Evolutionary conservation across 306 rosid species (phyloP).

Genomic region (Argentina anserina): DNA sequence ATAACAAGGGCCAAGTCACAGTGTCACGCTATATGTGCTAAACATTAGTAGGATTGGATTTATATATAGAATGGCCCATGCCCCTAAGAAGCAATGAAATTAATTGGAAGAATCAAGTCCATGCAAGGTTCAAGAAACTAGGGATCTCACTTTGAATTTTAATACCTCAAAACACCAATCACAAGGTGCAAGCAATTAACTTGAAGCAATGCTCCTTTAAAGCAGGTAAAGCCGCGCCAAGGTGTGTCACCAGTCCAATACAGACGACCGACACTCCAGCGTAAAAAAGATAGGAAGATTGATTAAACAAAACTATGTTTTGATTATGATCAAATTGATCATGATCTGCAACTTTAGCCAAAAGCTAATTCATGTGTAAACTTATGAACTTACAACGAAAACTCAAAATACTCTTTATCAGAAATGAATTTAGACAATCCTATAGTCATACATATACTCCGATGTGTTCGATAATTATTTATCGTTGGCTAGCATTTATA

Average conservation of each 20-base stretch:
- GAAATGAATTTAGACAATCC: too few relatives aligned
- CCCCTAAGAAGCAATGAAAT: background rate
- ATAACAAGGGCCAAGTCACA: background rate
- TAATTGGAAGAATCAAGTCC: background rate
- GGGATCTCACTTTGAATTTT: constrained; percentile 6
- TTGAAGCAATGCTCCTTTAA: background rate
- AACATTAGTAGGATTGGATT: background rate
- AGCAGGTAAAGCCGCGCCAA: background rate
- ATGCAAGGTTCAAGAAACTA: background rate
- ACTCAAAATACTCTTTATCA: too few relatives aligned
- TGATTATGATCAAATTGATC: background rate
- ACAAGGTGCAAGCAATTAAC: background rate
- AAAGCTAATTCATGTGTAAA: background rate
- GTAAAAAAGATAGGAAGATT: constrained; percentile 3
- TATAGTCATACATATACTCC: too few relatives aligned
- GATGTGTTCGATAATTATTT: too few relatives aligned
- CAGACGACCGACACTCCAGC: constrained; percentile 13
- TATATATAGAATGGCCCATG: constrained; percentile 8
- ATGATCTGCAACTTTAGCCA: background rate
- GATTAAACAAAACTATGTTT: background rate
- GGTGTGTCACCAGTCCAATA: background rate
- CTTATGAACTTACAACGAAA: too few relatives aligned
- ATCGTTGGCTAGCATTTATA: too few relatives aligned
- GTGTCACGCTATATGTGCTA: background rate
- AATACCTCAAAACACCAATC: background rate